Evolutionary conservation across 2,329 filamentous ascomycete genomes (phyloP).

Genomic region (Fonsecaea nubica): DNA sequence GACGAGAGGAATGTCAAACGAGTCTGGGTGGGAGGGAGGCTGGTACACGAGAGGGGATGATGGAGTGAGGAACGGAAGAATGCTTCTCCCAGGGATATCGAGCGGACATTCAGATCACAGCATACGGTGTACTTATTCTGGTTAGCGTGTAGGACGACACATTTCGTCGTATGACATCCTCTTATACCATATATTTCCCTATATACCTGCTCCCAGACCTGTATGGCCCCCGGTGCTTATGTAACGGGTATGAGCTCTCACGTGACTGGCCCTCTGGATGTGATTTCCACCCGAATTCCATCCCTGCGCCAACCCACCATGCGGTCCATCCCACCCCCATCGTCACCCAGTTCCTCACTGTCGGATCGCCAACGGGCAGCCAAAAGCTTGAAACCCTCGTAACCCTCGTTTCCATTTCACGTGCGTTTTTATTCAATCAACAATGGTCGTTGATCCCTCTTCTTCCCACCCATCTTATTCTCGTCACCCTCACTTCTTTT

Average conservation of each 20-base stretch:
- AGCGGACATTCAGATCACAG: not conserved
- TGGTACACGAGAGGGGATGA: conserved; percentile 69
- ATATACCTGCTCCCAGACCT: not conserved
- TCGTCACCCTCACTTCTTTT: conserved; percentile 6
- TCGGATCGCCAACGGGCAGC: not conserved
- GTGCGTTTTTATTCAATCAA: conserved; percentile 30
- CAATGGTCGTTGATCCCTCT: conserved; percentile 23
- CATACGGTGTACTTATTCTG: no score
- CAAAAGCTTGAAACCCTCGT: not conserved
- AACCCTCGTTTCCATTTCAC: conserved; percentile 25
- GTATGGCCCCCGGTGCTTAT: not conserved
- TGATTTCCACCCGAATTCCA: not conserved
- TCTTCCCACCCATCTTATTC: conserved; percentile 12
- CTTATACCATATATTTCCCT: no score
- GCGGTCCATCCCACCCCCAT: not conserved
- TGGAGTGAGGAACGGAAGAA: not conserved
- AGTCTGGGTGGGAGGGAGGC: conserved; percentile 85
- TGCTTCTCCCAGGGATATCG: not conserved
- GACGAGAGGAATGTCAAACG: conserved; percentile 88
- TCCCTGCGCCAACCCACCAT: not conserved
- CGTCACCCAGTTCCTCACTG: not conserved
- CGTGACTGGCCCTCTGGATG: not conserved
- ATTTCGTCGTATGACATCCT: no score
- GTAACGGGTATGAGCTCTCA: not conserved
- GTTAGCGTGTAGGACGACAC: no score